phyloP scores from a whole-genome alignment of 352 stramenopile genomes.

The Pythium aphanidermatum region DNA sequence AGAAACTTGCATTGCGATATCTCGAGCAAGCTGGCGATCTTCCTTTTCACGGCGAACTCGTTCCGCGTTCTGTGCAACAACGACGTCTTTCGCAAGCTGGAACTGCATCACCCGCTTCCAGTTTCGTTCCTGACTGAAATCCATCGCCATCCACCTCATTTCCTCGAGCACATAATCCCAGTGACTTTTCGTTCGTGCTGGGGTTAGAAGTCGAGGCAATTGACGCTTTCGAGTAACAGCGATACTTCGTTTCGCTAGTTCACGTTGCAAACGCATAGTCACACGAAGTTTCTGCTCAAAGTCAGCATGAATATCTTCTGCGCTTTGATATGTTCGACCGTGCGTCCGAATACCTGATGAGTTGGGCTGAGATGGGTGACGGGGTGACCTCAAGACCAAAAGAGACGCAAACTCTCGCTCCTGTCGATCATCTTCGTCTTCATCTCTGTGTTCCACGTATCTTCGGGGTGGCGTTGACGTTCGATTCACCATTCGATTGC shows the following conservation, averaged over 20 bases:
- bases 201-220: constrained; percentile 49
- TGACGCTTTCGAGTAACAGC: constrained; percentile 60
- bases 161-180: constrained; percentile 95
- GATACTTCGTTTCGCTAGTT: constrained; percentile 29
- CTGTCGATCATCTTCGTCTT: constrained; percentile 5
- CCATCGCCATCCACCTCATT: constrained; percentile 95
- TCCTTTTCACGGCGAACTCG: constrained; percentile 59
- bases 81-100: constrained; percentile 54
- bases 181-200: constrained; percentile 59
- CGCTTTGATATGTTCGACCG: constrained; percentile 6
- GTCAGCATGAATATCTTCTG: constrained; percentile 24
- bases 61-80: constrained; percentile 64
- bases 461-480: constrained; percentile 13
- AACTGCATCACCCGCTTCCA: constrained; percentile 88
- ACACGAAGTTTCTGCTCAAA: constrained; percentile 50
- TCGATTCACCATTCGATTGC: not conserved
- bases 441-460: constrained; percentile 5
- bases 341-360: constrained; percentile 12
- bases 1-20: constrained; percentile 62
- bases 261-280: constrained; percentile 37
- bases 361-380: constrained; percentile 1
- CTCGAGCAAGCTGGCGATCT: constrained; percentile 53
- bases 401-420: no score
- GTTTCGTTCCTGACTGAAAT: constrained; percentile 96
- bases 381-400: constrained; percentile 4